Evolutionary conservation across 495 filamentous ascomycete species (phyloP), one percentile per base, ranked within the genome.

Genomic region (Xylaria castorea): DNA sequence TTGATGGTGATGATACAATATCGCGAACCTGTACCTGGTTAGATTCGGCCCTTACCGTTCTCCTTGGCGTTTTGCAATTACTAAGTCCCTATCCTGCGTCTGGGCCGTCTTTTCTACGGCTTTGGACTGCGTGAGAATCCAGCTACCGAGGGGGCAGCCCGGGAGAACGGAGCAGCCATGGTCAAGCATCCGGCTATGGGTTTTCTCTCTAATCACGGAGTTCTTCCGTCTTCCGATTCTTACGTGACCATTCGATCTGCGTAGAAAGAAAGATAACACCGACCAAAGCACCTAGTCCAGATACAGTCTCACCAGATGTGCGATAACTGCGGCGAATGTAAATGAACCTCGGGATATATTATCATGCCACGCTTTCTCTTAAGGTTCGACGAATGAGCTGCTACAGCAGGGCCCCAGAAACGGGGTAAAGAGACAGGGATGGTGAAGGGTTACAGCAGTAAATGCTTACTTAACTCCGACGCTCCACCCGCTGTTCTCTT

Each of bases 1-100:
- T 25, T 30, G 67, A 62, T 55, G 55, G 57, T 40, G 57, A 60
- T 34, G 67, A 50, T 62, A 42, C 27, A 64, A 42, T 63, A 36
- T 36, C 58, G 58, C 38, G 32, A 32, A 30, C 8, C 7, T 32
- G 20, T 22, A 61, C 34, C 34, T 22, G 58, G 58, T 38, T 38
- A 34, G 58, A 61, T 22, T 57, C 58, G 61, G 22, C n/a, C 61
- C 61, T 44, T 44, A n/a, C 61, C n/a, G 61, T 42, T 44, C 38
- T 5, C 61, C 36, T 64, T 44, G 36, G 61, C 38, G 38, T 64
- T 44, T 22, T 27, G 38, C 38, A 16, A 18, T 64, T 42, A 64
- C 22, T 42, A 64, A 64, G 22, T 46, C 11, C 38, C 16, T 18
- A 44, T 63, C 36, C 38, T 34, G 20, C 61, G 38, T 44, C 44